Base-by-base conservation (phyloP, 352 stramenopile genomes). In the Stramenopiles sp. region DNA sequence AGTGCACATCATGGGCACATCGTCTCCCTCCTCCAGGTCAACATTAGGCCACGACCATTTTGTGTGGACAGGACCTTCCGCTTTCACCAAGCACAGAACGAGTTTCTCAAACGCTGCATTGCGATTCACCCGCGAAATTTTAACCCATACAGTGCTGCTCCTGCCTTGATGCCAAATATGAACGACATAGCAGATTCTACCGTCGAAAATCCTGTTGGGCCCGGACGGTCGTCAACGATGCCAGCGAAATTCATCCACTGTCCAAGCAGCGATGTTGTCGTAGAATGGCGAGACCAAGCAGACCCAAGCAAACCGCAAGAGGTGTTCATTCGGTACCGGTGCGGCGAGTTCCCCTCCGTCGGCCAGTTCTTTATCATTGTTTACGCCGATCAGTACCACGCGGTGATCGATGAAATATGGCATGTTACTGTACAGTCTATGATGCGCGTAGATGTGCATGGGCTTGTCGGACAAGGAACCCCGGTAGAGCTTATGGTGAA, bases 311-410 rank as follows among this genome's bases (percentile, higher is more conserved):
- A 74, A 18, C 76, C 80, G 0, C 78, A 85, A 53, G 82, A 87
- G 34, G 79, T 90, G 37, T 83, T 88, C 48, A 78, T 97, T 74
- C 94, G 94, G 79, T 95, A 92, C 78, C 84, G 90, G 34, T 82
- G 90, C 0, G 85, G 83, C 1, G 81, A 85, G 37, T 94, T 93
- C 78, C 90, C 90, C 4, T 82, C 80, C n/a, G 79, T 89, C 3
- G 88, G 92, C 48, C 83, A 86, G 43, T 96, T 96, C 79, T 93
- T 91, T 79, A 76, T 96, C 0, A 80, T 95, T 6, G 53, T 94
- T 0, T 95, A 94, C 78, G 82, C 88, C 32, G 89, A 95, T 81
- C 80, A 83, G 77, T 94, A 86, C 80, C 87, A 88, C 73, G 86
- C 87, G 0, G 76, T 76, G 25, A 79, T 93, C 68, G 82, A 86